These are phyloP conservation scores for Coemansia sp. DNA, from an alignment of 192 early-diverging fungal species.

Conservation along the genomic window DNA sequence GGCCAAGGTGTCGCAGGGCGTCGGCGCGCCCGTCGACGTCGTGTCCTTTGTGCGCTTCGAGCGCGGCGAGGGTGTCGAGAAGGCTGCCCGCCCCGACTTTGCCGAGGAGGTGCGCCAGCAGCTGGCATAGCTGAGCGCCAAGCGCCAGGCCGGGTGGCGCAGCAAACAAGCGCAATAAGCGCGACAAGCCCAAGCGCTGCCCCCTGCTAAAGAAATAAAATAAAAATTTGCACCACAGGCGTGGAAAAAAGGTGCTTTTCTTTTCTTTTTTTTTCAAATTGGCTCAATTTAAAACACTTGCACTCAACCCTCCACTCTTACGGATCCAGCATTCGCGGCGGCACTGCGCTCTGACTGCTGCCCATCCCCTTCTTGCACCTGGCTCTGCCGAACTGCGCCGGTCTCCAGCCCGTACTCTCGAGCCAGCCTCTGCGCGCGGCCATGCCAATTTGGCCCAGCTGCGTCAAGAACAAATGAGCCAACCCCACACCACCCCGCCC, in stretches of 20 bases:
- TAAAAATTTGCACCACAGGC: neutral
- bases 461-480: neutral
- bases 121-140: conserved; percentile 17
- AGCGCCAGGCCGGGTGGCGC: neutral
- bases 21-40: conserved; percentile 59
- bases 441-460: neutral
- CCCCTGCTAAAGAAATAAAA: neutral
- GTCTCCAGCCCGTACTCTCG: neutral
- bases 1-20: conserved; percentile 42
- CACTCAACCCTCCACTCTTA: neutral
- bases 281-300: neutral
- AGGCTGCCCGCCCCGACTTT: conserved; percentile 69
- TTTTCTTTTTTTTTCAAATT: neutral
- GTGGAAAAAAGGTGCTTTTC: neutral
- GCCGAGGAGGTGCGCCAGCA: conserved; percentile 74
- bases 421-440: neutral
- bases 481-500: neutral
- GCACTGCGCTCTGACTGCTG: neutral
- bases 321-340: neutral
- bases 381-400: neutral
- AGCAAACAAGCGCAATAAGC: neutral
- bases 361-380: neutral
- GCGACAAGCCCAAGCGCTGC: neutral
- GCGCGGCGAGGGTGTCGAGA: conserved; percentile 84
- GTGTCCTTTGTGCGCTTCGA: conserved; percentile 75